Evolutionary conservation across 495 filamentous ascomycete species (phyloP).

Genomic region (Aspergillus ostianus): DNA sequence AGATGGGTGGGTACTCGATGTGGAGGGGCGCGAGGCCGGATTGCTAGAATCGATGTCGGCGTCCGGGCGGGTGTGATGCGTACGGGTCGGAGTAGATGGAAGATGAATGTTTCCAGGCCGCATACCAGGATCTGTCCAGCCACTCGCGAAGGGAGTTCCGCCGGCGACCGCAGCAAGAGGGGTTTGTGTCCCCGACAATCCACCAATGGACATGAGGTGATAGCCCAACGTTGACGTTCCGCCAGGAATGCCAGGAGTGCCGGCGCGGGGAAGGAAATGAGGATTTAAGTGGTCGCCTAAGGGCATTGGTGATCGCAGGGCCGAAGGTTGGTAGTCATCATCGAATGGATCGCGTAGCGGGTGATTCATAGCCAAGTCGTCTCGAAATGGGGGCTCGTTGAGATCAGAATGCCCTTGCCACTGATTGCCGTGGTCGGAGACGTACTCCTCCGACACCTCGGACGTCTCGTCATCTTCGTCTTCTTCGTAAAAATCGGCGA

Average conservation of each 20-base stretch:
- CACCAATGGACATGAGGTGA: conserved; percentile 73
- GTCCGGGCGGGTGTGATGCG: conserved; percentile 19
- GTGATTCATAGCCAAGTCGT: conserved; percentile 32
- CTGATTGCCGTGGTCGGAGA: conserved; percentile 22
- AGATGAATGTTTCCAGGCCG: conserved; percentile 20
- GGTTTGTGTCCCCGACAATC: conserved; percentile 78
- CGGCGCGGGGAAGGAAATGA: conserved; percentile 62
- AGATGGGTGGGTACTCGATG: conserved; percentile 37
- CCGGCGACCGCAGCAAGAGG: conserved; percentile 86
- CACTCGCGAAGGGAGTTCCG: conserved; percentile 52
- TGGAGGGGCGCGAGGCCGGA: conserved; percentile 44
- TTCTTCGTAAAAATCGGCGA: conserved; percentile 95
- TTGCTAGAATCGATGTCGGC: conserved; percentile 35
- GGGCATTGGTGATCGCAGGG: conserved; percentile 39
- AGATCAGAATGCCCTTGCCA: conserved; percentile 31
- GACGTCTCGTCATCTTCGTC: conserved; percentile 54
- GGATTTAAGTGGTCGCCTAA: conserved; percentile 51
- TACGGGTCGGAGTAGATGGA: conserved; percentile 14
- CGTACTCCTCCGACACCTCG: conserved; percentile 42
- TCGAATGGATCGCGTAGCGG: conserved; percentile 26
- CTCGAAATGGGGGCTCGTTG: conserved; percentile 32
- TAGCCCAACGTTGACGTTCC: conserved; percentile 88
- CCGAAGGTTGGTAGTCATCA: conserved; percentile 32
- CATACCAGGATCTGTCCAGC: conserved; percentile 45
- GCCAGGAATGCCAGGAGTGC: conserved; percentile 77